Conservation (phyloP, 2,329 filamentous ascomycete species). For the Penicillium sp. region DNA sequence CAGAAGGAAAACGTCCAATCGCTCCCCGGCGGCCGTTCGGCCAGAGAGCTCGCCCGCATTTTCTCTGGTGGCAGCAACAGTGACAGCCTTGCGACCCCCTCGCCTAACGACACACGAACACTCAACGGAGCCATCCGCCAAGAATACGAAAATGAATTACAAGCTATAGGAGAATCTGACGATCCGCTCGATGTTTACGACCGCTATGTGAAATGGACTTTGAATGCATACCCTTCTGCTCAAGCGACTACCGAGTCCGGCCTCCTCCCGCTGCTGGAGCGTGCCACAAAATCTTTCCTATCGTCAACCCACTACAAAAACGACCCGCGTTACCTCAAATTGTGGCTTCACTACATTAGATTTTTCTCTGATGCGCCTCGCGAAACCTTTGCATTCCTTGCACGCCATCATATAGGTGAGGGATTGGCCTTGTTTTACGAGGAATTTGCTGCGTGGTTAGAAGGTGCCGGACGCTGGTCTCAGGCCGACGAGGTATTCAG, state of each 20-base stretch:
- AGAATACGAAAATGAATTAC: slow-evolving; percentile 82
- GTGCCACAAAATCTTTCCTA: slow-evolving; percentile 86
- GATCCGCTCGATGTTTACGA: slow-evolving; percentile 95
- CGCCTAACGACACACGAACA: slow-evolving; percentile 70
- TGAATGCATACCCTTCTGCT: slow-evolving; percentile 90
- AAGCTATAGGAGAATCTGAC: slow-evolving; percentile 77
- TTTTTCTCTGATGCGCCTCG: slow-evolving; percentile 91
- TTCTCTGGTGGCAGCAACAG: slow-evolving; percentile 50
- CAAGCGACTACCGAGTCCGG: slow-evolving; percentile 92
- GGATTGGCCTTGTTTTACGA: slow-evolving; percentile 90
- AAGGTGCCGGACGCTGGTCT: slow-evolving; percentile 75
- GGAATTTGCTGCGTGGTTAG: slow-evolving; percentile 91
- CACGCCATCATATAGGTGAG: slow-evolving; percentile 84
- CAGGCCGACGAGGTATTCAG: slow-evolving; percentile 95
- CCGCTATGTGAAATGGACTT: slow-evolving; percentile 93
- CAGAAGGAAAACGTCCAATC: slow-evolving; percentile 99
- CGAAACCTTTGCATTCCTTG: slow-evolving; percentile 87
- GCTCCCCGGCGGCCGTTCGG: slow-evolving; percentile 82
- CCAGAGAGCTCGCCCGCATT: slow-evolving; percentile 79
- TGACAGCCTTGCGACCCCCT: slow-evolving; percentile 60
- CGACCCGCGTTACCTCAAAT: slow-evolving; percentile 84
- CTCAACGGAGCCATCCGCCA: slow-evolving; percentile 76
- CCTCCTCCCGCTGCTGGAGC: slow-evolving; percentile 82
- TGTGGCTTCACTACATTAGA: slow-evolving; percentile 92
- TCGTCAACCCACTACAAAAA: slow-evolving; percentile 87